Evolutionary conservation across 139 green algal species (phyloP).

Genomic region (Auxenochlorella pyrenoidosa): DNA sequence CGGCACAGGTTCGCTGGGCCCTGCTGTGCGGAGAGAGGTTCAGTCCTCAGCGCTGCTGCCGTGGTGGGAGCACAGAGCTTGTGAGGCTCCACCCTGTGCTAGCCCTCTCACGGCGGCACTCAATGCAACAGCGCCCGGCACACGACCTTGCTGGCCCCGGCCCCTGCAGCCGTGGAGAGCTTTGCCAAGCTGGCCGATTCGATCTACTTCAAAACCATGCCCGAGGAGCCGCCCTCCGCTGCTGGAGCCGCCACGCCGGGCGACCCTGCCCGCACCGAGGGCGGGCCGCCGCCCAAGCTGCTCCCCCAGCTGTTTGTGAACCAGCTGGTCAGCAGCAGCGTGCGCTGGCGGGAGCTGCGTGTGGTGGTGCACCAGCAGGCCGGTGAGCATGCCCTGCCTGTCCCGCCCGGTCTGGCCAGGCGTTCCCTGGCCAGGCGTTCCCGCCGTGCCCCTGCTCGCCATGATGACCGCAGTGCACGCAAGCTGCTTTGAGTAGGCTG

Average conservation of each 20-base stretch:
- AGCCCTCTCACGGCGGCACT: too few relatives aligned
- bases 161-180: constrained; percentile 53
- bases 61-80: too few relatives aligned
- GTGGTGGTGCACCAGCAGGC: constrained; percentile 25
- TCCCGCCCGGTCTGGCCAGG: too few relatives aligned
- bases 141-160: too few relatives aligned
- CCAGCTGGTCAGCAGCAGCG: constrained; percentile 45
- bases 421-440: too few relatives aligned
- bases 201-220: constrained; percentile 62
- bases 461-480: too few relatives aligned
- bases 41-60: too few relatives aligned
- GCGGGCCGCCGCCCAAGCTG: background rate
- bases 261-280: background rate
- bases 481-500: too few relatives aligned
- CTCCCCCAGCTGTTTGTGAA: constrained; percentile 50
- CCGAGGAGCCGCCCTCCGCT: background rate
- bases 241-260: background rate
- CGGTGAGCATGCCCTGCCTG: background rate
- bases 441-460: too few relatives aligned
- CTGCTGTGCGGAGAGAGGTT: too few relatives aligned
- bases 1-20: constrained; percentile 44
- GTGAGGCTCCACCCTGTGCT: too few relatives aligned
- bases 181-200: constrained; percentile 75
- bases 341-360: constrained; percentile 37
- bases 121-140: too few relatives aligned